phyloP scores from a whole-genome alignment of 1,284 basidiomycete genomes.

The Austroboletus niveus region DNA sequence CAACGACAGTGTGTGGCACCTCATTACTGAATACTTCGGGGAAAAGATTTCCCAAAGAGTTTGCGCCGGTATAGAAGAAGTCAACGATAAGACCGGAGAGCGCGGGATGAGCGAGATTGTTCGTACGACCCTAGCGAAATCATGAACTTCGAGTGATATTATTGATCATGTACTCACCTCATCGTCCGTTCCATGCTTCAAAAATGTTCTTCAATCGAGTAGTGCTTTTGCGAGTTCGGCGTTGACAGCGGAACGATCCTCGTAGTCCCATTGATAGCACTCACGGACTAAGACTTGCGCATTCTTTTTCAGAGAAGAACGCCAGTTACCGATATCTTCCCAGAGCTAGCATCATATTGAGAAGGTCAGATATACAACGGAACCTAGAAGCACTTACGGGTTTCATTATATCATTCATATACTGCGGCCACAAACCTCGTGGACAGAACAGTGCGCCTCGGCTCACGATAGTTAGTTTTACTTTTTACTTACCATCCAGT shows the following conservation, averaged over 20 bases:
- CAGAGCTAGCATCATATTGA: neutral
- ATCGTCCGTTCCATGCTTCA: neutral
- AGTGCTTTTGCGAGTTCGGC: neutral
- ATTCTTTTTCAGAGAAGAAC: neutral
- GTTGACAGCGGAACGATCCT: neutral
- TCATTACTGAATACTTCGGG: neutral
- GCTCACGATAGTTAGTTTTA: neutral
- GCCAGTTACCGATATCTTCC: neutral
- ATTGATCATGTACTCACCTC: neutral
- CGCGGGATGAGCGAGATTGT: neutral
- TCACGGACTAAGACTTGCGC: neutral
- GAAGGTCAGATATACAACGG: neutral
- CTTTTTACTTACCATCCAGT: neutral
- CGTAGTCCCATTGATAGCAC: neutral
- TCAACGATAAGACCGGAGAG: neutral
- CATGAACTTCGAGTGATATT: no score
- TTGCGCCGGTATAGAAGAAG: neutral
- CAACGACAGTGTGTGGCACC: neutral
- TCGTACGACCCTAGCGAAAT: neutral
- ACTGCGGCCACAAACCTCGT: neutral
- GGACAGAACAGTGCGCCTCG: neutral
- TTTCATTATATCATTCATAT: neutral
- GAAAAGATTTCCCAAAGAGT: neutral
- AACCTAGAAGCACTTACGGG: neutral
- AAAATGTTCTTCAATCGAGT: neutral